These are phyloP conservation scores for Berberis thunbergii DNA, from an alignment of 164 flowering plant species.

Conservation along the genomic window DNA sequence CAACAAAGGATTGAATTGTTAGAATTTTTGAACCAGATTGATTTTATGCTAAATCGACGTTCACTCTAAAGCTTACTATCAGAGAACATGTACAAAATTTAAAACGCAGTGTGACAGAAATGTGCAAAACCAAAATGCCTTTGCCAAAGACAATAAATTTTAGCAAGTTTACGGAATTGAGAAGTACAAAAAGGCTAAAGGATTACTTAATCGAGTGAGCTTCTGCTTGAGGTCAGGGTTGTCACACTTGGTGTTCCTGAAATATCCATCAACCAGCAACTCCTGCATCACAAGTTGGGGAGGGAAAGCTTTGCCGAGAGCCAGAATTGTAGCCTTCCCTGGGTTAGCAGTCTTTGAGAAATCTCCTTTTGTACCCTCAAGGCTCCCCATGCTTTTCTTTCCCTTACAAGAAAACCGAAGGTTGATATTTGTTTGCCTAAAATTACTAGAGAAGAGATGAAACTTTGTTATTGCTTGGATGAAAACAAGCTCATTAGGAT, in stretches of 20 bases:
- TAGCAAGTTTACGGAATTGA: too few relatives aligned
- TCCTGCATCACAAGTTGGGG: conserved; percentile 95
- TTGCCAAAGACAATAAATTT: too few relatives aligned
- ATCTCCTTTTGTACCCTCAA: conserved; percentile 7
- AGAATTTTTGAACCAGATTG: not conserved
- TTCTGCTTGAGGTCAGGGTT: conserved; percentile 84
- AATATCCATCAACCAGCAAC: conserved; percentile 84
- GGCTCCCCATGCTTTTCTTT: conserved; percentile 8
- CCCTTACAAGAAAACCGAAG: conserved; percentile 21
- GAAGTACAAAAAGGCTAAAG: too few relatives aligned
- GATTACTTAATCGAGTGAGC: conserved; percentile 70
- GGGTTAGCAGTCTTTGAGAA: conserved; percentile 27
- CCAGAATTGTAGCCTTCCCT: conserved; percentile 72
- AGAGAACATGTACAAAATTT: too few relatives aligned
- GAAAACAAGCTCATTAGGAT: not conserved
- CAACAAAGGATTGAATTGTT: not conserved
- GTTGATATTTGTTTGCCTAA: not conserved
- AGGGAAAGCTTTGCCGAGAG: conserved; percentile 95
- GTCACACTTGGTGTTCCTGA: conserved; percentile 83
- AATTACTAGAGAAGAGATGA: not conserved
- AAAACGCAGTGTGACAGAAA: too few relatives aligned
- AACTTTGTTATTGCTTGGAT: conserved; percentile 1
- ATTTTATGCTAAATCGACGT: too few relatives aligned
- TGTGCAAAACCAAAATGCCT: too few relatives aligned
- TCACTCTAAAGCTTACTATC: too few relatives aligned